Evolutionary conservation across 306 rosid genomes (phyloP).

Genomic region (Lupinus albus): DNA sequence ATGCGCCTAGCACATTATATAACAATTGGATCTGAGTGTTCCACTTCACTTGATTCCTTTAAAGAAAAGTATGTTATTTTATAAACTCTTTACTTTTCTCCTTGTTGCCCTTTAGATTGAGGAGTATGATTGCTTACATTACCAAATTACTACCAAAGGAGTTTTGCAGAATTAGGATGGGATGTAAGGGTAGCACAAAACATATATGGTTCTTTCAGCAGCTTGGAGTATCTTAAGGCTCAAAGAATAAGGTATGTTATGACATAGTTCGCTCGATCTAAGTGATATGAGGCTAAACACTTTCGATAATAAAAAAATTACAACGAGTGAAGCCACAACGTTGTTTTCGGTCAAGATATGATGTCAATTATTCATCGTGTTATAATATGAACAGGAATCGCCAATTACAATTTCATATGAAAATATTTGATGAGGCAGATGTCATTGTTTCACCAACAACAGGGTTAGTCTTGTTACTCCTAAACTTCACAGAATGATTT

Average conservation of each 20-base stretch:
- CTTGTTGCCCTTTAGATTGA: conserved; percentile 31
- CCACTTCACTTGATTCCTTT: conserved; percentile 58
- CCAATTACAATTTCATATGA: conserved; percentile 76
- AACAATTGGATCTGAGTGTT: conserved; percentile 86
- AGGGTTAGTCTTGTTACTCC: conserved; percentile 54
- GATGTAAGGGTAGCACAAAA: conserved; percentile 86
- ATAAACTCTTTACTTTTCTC: conserved; percentile 27
- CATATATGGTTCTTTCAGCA: conserved; percentile 73
- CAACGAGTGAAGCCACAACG: background rate
- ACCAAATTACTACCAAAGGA: conserved; percentile 50
- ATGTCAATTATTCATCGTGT: background rate
- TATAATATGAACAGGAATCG: conserved; percentile 66
- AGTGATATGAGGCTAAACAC: background rate
- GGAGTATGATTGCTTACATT: conserved; percentile 45
- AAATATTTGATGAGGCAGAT: conserved; percentile 72
- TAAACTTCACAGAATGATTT: conserved; percentile 28
- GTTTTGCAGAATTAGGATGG: conserved; percentile 78
- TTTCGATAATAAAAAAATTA: background rate
- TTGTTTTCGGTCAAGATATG: background rate
- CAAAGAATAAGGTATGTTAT: conserved; percentile 70
- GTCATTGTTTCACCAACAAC: conserved; percentile 92
- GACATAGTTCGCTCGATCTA: background rate
- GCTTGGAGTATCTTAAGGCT: conserved; percentile 86
- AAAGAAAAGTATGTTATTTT: conserved; percentile 55
- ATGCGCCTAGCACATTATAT: conserved; percentile 93